A percentile compares a stretch with the other conserved stretches of the same genome.
These are phyloP conservation scores for Gypsophila paniculata DNA, from an alignment of 179 eudicot species.

Conservation along the genomic window DNA sequence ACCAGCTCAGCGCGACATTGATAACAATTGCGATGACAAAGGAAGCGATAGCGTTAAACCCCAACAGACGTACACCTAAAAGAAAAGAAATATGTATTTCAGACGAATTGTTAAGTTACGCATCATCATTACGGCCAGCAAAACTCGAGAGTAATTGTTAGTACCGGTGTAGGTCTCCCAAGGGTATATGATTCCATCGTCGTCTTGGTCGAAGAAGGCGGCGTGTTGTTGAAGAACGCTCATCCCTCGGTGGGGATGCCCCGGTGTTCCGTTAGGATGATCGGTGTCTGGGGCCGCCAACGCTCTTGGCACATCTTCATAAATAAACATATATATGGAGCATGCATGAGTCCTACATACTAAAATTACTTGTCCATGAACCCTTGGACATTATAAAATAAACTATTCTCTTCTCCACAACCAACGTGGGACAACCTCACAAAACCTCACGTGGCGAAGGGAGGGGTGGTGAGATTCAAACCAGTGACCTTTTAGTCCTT, in stretches of 20 bases:
- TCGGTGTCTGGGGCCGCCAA: conserved; percentile 60
- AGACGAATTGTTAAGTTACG: not conserved
- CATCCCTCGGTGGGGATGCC: conserved; percentile 37
- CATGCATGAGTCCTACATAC: too few species aligned
- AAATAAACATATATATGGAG: not conserved
- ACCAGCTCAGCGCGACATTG: conserved; percentile 48
- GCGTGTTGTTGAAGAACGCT: conserved; percentile 72
- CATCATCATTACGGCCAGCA: too few species aligned
- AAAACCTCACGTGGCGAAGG: too few species aligned
- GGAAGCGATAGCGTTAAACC: conserved; percentile 48
- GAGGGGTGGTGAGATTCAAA: too few species aligned
- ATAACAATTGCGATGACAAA: conserved; percentile 40
- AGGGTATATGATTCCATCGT: conserved; percentile 61
- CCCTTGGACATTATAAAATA: too few species aligned
- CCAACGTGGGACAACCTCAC: too few species aligned
- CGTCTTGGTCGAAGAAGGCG: conserved; percentile 65
- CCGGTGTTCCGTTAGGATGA: conserved; percentile 64
- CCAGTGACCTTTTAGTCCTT: too few species aligned
- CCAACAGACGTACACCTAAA: conserved; percentile 49
- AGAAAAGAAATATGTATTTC: not conserved
- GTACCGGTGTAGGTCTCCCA: conserved; percentile 71
- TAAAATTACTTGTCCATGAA: too few species aligned
- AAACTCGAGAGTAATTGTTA: too few species aligned
- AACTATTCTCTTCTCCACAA: too few species aligned
- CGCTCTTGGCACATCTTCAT: conserved; percentile 60